Evolutionary conservation across 164 flowering plant species (phyloP).

Genomic region (Stephania cephalantha): DNA sequence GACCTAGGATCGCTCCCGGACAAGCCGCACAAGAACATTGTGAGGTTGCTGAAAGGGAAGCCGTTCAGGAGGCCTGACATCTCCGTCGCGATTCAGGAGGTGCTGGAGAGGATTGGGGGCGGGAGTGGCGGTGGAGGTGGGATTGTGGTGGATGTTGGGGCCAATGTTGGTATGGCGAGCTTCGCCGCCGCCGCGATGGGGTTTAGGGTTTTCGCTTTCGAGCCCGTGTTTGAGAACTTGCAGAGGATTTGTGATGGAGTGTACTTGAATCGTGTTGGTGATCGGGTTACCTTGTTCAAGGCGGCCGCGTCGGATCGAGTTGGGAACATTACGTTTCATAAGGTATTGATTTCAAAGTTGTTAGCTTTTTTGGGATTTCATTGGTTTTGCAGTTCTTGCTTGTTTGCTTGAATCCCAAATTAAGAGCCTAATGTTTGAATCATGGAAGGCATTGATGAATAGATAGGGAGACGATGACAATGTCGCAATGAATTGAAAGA

Average conservation of each 20-base stretch:
- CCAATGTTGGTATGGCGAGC: constrained; percentile 94
- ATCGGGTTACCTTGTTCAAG: constrained; percentile 64
- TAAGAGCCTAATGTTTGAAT: too few species aligned
- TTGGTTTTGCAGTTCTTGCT: not conserved
- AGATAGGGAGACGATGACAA: too few species aligned
- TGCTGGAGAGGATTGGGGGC: constrained; percentile 40
- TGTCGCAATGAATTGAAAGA: too few species aligned
- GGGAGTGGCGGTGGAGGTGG: constrained; percentile 33
- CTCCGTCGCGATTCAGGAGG: constrained; percentile 50
- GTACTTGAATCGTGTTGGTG: constrained; percentile 67
- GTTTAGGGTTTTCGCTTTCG: constrained; percentile 77
- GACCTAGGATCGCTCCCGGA: constrained; percentile 80
- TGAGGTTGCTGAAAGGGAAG: constrained; percentile 67
- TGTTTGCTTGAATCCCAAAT: not conserved
- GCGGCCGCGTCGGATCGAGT: constrained; percentile 82
- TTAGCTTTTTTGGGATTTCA: too few species aligned
- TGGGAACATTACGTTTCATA: constrained; percentile 88
- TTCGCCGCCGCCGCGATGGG: constrained; percentile 98
- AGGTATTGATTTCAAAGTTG: constrained; percentile 35
- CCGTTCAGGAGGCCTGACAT: constrained; percentile 80
- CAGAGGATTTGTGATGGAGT: constrained; percentile 97
- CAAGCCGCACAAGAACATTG: constrained; percentile 89
- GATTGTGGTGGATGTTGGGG: constrained; percentile 82
- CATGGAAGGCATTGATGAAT: too few species aligned
- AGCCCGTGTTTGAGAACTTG: constrained; percentile 95